Conservation (phyloP, 345 rosid genomes). For the Moricandia arvensis region DNA sequence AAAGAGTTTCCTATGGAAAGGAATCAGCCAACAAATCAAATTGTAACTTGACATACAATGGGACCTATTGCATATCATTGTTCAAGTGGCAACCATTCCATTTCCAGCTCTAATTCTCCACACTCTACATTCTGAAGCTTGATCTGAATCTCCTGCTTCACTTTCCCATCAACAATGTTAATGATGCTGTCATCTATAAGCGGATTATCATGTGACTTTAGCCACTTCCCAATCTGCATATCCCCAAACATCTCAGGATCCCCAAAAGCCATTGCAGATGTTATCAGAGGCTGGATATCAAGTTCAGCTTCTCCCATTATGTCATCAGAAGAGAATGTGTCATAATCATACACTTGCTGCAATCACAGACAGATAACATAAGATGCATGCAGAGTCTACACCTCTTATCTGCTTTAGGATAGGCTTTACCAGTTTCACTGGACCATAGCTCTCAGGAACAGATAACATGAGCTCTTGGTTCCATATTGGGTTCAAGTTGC, state of each 20-base stretch:
- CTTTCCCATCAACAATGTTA: slow-evolving; percentile 40
- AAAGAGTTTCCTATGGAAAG: not conserved
- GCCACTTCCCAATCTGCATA: slow-evolving; percentile 47
- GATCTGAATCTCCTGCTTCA: slow-evolving; percentile 39
- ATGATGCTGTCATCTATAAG: slow-evolving; percentile 41
- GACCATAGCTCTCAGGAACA: slow-evolving; percentile 47
- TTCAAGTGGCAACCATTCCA: slow-evolving; percentile 32
- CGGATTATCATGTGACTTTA: slow-evolving; percentile 34
- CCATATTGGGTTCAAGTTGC: slow-evolving; percentile 61
- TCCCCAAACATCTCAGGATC: slow-evolving; percentile 32
- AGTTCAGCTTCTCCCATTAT: slow-evolving; percentile 49
- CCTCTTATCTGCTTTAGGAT: not conserved
- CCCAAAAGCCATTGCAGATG: slow-evolving; percentile 41
- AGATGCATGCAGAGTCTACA: not conserved
- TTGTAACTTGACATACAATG: not conserved
- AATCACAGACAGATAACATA: not conserved
- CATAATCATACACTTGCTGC: slow-evolving; percentile 43
- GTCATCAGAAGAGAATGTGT: slow-evolving; percentile 47
- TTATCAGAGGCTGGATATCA: slow-evolving; percentile 41
- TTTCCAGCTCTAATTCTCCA: slow-evolving; percentile 40
- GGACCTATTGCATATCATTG: slow-evolving; percentile 11
- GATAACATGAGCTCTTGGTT: slow-evolving; percentile 50
- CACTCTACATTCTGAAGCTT: slow-evolving; percentile 46
- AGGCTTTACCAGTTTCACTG: slow-evolving; percentile 48
- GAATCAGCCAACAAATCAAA: not conserved